Evolutionary conservation across 495 filamentous ascomycete species (phyloP).

Genomic region (Cercophora sp.): DNA sequence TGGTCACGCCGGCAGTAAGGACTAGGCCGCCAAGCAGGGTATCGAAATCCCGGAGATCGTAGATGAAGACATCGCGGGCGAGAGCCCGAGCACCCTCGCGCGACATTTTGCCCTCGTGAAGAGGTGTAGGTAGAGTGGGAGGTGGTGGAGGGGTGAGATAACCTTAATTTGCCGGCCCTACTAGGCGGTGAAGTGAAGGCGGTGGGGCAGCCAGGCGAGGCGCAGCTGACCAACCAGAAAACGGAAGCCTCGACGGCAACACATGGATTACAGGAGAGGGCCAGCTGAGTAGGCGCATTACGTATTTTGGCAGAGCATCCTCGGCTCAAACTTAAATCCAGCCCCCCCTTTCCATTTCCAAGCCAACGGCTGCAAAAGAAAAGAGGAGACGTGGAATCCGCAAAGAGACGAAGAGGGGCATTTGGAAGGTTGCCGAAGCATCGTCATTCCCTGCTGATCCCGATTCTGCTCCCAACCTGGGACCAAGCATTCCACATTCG

Average conservation of each 20-base stretch:
- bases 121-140: conserved; percentile 1
- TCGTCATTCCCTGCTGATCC: conserved; percentile 32
- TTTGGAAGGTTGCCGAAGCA: conserved; percentile 11
- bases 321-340: conserved; percentile 4
- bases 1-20: neutral
- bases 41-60: neutral
- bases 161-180: neutral
- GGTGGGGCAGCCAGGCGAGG: conserved; percentile 3
- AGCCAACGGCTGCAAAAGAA: conserved; percentile 15
- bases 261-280: too few relatives aligned
- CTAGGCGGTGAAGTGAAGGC: neutral
- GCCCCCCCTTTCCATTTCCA: neutral
- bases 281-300: conserved; percentile 15
- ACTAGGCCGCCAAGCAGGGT: neutral
- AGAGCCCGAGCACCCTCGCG: conserved; percentile 1
- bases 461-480: conserved; percentile 14
- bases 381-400: too few relatives aligned
- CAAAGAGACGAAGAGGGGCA: too few relatives aligned
- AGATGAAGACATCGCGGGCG: neutral
- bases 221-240: too few relatives aligned
- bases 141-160: neutral
- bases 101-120: conserved; percentile 4
- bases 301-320: conserved; percentile 12
- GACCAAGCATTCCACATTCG: conserved; percentile 10
- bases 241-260: too few relatives aligned